Percentiles rank a stretch among this genome's conserved stretches.
Conservation (phyloP, 2,329 filamentous ascomycete species). For the Pseudogymnoascus destructans region DNA sequence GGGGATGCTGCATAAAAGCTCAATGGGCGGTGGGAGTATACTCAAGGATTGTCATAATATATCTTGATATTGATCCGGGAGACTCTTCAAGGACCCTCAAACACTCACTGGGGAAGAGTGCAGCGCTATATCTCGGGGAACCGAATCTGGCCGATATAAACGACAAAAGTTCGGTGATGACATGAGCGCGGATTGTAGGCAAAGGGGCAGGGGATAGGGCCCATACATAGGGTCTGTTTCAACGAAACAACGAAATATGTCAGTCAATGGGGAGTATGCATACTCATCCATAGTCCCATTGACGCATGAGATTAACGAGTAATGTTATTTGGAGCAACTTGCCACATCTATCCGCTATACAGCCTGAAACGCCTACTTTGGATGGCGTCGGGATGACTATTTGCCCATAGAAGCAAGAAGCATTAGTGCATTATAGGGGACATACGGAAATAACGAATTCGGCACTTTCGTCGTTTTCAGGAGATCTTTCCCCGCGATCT, state of each 20-base stretch:
- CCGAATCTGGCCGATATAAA: background rate
- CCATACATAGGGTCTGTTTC: background rate
- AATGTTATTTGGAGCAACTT: background rate
- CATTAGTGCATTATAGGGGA: constrained; percentile 7
- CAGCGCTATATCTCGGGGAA: background rate
- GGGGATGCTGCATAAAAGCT: background rate
- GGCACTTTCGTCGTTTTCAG: constrained; percentile 5
- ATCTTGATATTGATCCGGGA: background rate
- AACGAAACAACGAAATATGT: background rate
- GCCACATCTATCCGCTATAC: background rate
- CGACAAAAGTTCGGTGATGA: background rate
- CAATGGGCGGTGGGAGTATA: background rate
- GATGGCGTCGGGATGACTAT: background rate
- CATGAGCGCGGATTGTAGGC: background rate
- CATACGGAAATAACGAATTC: background rate
- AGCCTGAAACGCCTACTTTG: background rate
- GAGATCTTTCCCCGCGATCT: constrained; percentile 6
- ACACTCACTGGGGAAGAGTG: background rate
- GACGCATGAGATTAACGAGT: background rate
- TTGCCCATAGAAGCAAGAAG: background rate
- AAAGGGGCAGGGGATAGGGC: background rate
- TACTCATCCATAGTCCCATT: background rate
- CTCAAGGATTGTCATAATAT: background rate
- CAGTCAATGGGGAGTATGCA: background rate
- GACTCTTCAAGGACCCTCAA: background rate